Evolutionary conservation across 2,329 filamentous ascomycete genomes (phyloP).

Genomic region (Diaporthe amygdali): DNA sequence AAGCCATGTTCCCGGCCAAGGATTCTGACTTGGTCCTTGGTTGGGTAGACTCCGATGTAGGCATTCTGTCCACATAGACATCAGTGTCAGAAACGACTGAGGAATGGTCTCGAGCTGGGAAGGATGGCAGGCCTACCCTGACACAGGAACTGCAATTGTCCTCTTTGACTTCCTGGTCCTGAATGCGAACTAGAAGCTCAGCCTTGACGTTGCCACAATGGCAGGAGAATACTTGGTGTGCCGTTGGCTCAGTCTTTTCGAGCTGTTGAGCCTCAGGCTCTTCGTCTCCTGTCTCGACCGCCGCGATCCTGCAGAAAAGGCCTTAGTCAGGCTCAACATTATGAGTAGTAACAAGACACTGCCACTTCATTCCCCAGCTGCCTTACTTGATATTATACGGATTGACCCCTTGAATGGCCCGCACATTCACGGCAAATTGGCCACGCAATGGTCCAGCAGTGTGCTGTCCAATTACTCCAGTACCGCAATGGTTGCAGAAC

Average conservation of each 20-base stretch:
- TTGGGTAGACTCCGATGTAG: slow-evolving; percentile 1
- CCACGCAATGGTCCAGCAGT: neutral
- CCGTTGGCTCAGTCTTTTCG: neutral
- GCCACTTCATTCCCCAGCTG: neutral
- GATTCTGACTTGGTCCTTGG: neutral
- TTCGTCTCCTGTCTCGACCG: neutral
- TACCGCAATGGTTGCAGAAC: neutral
- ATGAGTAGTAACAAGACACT: too few species aligned
- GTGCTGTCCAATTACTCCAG: neutral
- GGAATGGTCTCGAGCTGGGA: neutral
- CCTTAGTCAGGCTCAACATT: neutral
- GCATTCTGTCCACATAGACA: neutral
- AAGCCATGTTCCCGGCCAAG: neutral
- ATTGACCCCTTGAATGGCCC: slow-evolving; percentile 17
- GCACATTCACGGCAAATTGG: slow-evolving; percentile 10
- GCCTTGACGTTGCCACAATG: slow-evolving; percentile 21
- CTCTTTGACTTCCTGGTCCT: slow-evolving; percentile 48
- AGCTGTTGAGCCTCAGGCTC: neutral
- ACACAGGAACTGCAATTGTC: slow-evolving; percentile 35
- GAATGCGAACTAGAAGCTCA: slow-evolving; percentile 34
- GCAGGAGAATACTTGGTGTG: slow-evolving; percentile 20
- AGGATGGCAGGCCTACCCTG: neutral
- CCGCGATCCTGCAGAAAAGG: neutral
- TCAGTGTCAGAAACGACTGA: neutral
- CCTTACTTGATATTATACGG: slow-evolving; percentile 19